These are phyloP conservation scores for Vigna nakashimae DNA, from an alignment of 306 rosid species.

Conservation along the genomic window DNA sequence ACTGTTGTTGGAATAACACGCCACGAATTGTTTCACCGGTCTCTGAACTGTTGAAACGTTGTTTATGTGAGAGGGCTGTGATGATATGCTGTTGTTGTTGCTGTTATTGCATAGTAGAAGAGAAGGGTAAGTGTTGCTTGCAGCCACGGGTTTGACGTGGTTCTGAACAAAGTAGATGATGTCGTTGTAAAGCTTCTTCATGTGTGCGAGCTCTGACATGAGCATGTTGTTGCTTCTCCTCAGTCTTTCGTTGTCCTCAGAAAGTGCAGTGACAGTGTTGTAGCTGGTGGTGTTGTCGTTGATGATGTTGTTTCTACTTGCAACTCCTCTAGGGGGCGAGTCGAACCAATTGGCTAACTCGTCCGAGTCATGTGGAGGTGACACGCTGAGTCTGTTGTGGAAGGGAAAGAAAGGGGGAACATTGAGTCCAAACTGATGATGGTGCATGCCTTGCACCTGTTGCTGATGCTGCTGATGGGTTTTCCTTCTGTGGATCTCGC, in stretches of 20 bases:
- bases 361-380: conserved; percentile 84
- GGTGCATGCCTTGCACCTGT: conserved; percentile 36
- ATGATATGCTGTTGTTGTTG: not conserved
- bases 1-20: conserved; percentile 42
- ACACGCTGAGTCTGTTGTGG: conserved; percentile 59
- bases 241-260: conserved; percentile 86
- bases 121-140: conserved; percentile 70
- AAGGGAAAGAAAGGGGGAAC: conserved; percentile 66
- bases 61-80: not conserved
- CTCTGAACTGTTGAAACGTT: conserved; percentile 43
- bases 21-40: conserved; percentile 56
- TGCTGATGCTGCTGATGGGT: conserved; percentile 82
- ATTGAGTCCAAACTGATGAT: conserved; percentile 50
- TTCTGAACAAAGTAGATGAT: conserved; percentile 88
- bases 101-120: conserved; percentile 48
- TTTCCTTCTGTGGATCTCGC: conserved; percentile 93
- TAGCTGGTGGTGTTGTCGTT: conserved; percentile 2
- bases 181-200: conserved; percentile 84
- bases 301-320: conserved; percentile 28
- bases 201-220: conserved; percentile 80
- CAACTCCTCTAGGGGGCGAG: conserved; percentile 58
- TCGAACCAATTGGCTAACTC: conserved; percentile 80
- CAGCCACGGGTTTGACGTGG: conserved; percentile 85
- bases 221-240: conserved; percentile 81
- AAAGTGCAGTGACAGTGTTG: conserved; percentile 64